A percentile compares a stretch with the other conserved stretches of the same genome.
phyloP scores from a whole-genome alignment of 805 yeast genomes.

The Candida germanica region DNA sequence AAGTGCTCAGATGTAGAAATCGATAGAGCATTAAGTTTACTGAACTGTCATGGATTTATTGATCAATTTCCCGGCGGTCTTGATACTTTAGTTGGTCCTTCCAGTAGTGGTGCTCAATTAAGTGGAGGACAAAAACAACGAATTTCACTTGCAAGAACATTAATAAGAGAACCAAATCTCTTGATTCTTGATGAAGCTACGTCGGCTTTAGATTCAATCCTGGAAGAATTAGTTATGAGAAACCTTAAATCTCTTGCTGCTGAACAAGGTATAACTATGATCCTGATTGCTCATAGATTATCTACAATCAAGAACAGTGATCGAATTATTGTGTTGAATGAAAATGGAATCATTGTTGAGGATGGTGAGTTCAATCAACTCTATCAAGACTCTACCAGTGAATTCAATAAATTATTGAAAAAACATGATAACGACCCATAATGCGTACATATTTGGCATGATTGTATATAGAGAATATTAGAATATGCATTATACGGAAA shows the following conservation, averaged over 20 bases:
- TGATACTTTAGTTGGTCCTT: constrained; percentile 78
- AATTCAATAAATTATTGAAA: constrained; percentile 35
- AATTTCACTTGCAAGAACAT: constrained; percentile 85
- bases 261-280: constrained; percentile 61
- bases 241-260: constrained; percentile 54
- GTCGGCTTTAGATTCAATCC: constrained; percentile 84
- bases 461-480: no score
- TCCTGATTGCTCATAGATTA: constrained; percentile 88
- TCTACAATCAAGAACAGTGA: constrained; percentile 84
- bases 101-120: constrained; percentile 65
- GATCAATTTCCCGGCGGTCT: constrained; percentile 75
- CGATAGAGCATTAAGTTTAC: constrained; percentile 56
- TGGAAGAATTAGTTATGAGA: constrained; percentile 79
- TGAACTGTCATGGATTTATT: constrained; percentile 73
- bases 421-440: constrained; percentile 9
- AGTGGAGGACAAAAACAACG: constrained; percentile 96
- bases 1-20: constrained; percentile 59
- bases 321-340: constrained; percentile 66
- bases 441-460: no score
- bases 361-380: constrained; percentile 45
- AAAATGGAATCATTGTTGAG: constrained; percentile 57
- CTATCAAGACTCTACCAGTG: constrained; percentile 26
- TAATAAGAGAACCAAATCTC: constrained; percentile 75
- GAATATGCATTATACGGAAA: no score
- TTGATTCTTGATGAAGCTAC: constrained; percentile 91